phyloP scores from a whole-genome alignment of 257 asterid species.

The Lantana camara region DNA sequence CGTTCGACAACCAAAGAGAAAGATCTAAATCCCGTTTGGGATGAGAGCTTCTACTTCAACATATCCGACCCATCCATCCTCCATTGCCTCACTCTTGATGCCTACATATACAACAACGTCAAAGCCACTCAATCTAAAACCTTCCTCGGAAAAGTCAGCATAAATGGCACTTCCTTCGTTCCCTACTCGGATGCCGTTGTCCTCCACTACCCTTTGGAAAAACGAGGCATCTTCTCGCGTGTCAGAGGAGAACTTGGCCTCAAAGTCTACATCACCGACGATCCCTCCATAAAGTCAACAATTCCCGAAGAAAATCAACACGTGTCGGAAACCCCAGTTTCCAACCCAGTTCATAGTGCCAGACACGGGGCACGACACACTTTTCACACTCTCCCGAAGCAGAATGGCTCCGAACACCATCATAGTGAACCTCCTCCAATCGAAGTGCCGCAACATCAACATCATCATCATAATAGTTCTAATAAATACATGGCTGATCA shows the following conservation, averaged over 20 bases:
- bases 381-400: slow-evolving; percentile 75
- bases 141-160: slow-evolving; percentile 78
- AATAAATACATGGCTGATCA: slow-evolving; percentile 56
- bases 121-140: slow-evolving; percentile 48
- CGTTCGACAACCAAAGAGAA: slow-evolving; percentile 79
- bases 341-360: slow-evolving; percentile 27
- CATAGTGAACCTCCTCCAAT: slow-evolving; percentile 37
- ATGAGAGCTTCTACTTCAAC: slow-evolving; percentile 82
- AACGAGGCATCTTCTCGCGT: slow-evolving; percentile 80
- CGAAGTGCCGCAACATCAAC: slow-evolving; percentile 43
- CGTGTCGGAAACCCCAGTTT: slow-evolving; percentile 25
- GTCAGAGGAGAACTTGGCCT: slow-evolving; percentile 89
- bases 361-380: slow-evolving; percentile 66
- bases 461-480: slow-evolving; percentile 24
- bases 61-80: slow-evolving; percentile 72
- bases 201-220: slow-evolving; percentile 82
- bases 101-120: slow-evolving; percentile 57
- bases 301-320: slow-evolving; percentile 45
- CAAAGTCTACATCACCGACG: slow-evolving; percentile 76
- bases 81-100: slow-evolving; percentile 62
- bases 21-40: slow-evolving; percentile 86
- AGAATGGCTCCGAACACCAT: slow-evolving; percentile 36
- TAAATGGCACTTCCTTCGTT: slow-evolving; percentile 79
- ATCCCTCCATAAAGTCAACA: slow-evolving; percentile 69
- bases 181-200: slow-evolving; percentile 75